Evolutionary conservation across 768 basidiomycete genomes (phyloP), one percentile per base, ranked within the genome.

Genomic region (Trametes coccinea): DNA sequence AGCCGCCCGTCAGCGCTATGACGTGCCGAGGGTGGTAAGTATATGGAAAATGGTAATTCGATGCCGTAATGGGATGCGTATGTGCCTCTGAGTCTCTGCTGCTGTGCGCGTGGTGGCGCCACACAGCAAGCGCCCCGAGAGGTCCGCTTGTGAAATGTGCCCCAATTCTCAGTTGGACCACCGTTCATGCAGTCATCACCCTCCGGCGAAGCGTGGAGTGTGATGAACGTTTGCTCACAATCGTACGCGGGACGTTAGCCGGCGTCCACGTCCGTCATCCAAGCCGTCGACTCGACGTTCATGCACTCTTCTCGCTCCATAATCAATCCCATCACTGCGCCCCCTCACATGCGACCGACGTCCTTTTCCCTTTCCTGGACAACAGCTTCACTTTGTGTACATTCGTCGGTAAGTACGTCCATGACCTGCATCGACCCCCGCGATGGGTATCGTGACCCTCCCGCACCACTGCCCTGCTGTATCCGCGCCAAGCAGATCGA

Each of bases 141-240:
- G 22, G 44, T 33, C 17, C 30, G 13, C 44, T 11, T 16, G 29
- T 7, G 45, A 29, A 53, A 43, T 22, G 56, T 29, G 41, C 57
- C 57, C 57, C 57, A 59, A 31, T 59, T 59, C 57, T 57, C 56
- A 27, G 14, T 39, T 16, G 43, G 40, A 34, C 56, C 16, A 29
- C 43, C 29, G 30, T 44, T 33, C 22, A 51, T 55, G 46, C 47
- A 50, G 53, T 60, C 47, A 59, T 59, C 57, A 31, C 57, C 59
- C 52, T 44, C 47, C n/a, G 29, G 22, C 40, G n/a, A 49, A 43
- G 39, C 48, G 53, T 41, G 34, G 46, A 29, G 54, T 61, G 60
- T 49, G 55, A 54, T 55, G 29, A 37, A 56, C 55, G 49, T 62
- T 62, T 46, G 53, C 37, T 54, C n/a, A 13, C 46, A 5, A 8